These are phyloP conservation scores for Echria macrotheca DNA, from an alignment of 495 filamentous ascomycete species.

Conservation along the genomic window DNA sequence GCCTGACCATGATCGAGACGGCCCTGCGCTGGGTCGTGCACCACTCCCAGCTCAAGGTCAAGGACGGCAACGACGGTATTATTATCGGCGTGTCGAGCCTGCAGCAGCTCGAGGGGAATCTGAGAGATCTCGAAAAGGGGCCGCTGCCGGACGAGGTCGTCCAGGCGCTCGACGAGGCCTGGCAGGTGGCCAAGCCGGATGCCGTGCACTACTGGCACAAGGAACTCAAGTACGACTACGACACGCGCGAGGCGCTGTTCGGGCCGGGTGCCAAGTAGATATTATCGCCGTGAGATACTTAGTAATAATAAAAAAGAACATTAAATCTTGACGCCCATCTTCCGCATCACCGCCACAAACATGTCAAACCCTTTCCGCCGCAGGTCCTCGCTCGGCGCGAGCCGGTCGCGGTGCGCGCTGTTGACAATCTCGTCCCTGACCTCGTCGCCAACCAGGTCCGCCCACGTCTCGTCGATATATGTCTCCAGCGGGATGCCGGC, in stretches of 20 bases:
- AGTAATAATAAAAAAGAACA: not conserved
- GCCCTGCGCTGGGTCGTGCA: constrained; percentile 76
- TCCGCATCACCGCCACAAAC: constrained; percentile 10
- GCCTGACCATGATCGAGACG: constrained; percentile 73
- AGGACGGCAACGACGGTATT: constrained; percentile 71
- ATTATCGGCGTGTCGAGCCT: constrained; percentile 74
- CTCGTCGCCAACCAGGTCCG: constrained; percentile 48
- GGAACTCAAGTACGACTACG: constrained; percentile 68
- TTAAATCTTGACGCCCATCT: constrained; percentile 9
- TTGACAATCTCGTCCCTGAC: constrained; percentile 42
- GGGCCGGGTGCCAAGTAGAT: constrained; percentile 30
- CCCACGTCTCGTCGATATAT: constrained; percentile 54
- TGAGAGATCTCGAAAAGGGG: constrained; percentile 76
- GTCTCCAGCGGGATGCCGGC: constrained; percentile 57
- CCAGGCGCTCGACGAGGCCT: constrained; percentile 72
- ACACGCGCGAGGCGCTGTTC: constrained; percentile 64
- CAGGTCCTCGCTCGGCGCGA: constrained; percentile 7
- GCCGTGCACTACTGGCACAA: constrained; percentile 71
- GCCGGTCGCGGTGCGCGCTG: constrained; percentile 8
- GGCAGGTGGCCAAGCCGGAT: constrained; percentile 60
- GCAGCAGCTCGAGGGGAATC: constrained; percentile 68
- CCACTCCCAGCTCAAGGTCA: constrained; percentile 73
- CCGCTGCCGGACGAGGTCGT: constrained; percentile 83
- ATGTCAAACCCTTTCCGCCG: constrained; percentile 11
- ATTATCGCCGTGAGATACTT: not conserved